phyloP scores from a whole-genome alignment of 1,284 basidiomycete species.

The Vanrija sp. region DNA sequence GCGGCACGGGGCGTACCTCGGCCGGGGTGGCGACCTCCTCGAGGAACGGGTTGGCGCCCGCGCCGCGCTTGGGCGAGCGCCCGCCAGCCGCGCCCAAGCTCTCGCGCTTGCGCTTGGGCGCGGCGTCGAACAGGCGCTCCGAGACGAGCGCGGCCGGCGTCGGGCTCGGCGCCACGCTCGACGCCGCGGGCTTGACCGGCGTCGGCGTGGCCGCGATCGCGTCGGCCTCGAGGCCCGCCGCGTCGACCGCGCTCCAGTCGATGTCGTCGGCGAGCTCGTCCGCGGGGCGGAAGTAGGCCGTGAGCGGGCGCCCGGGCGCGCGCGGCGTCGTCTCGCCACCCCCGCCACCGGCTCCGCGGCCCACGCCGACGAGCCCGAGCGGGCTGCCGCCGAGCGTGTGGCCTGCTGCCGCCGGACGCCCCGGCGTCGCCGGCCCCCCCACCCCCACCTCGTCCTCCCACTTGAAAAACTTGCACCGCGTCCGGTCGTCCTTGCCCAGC shows the following conservation, averaged over 20 bases:
- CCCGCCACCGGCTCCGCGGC: too few relatives aligned
- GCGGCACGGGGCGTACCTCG: too few relatives aligned
- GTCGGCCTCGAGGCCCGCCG: too few relatives aligned
- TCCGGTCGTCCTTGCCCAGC: slow-evolving; percentile 26
- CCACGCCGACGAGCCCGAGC: background rate
- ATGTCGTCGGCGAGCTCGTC: slow-evolving; percentile 21
- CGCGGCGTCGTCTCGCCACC: too few relatives aligned
- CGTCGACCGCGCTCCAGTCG: slow-evolving; percentile 38
- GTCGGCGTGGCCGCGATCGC: slow-evolving; percentile 21
- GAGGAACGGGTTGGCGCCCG: too few relatives aligned
- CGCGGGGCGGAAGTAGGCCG: background rate
- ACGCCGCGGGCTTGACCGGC: background rate
- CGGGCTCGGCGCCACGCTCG: background rate
- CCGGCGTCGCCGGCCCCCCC: too few relatives aligned
- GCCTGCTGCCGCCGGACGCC: background rate
- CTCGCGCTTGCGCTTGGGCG: slow-evolving; percentile 5
- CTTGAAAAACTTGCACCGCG: slow-evolving; percentile 44
- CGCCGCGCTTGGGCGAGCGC: too few relatives aligned
- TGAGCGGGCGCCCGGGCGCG: too few relatives aligned
- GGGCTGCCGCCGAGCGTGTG: slow-evolving; percentile 10
- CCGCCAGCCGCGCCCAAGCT: too few relatives aligned
- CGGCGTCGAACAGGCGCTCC: slow-evolving; percentile 2
- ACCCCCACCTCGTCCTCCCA: slow-evolving; percentile 37
- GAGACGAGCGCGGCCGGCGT: background rate
- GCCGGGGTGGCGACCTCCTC: too few relatives aligned